Evolutionary conservation across 2,329 filamentous ascomycete species (phyloP), one percentile per base, ranked within the genome.

Genomic region (Onygena corvina): DNA sequence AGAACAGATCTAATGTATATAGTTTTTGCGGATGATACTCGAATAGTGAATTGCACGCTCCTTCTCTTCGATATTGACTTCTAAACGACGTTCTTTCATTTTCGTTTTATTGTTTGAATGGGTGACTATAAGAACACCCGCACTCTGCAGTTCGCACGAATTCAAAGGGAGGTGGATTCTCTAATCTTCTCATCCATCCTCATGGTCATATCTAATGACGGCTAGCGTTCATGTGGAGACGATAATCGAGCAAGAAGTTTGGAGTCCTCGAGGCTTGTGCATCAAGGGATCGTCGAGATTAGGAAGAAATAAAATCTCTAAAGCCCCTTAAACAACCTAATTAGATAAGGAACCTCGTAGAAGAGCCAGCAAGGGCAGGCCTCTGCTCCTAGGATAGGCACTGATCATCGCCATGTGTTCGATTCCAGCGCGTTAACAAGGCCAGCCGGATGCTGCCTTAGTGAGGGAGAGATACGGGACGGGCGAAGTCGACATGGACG

Each of bases 371-470:
- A 11, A 29, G 11, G 27, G 4, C 11, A 29, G 4, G 5, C 27
- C 7, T 25, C 18, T 3, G 9, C 20, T 23, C 7, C 36, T 40
- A 9, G 16, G 36, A 40, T 25, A 25, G 36, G 36, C 16, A 40
- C 36, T 40, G 36, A 40, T 40, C 36, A 23, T 40, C 36, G 36
- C 36, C 36, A 40, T 40, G 36, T 40, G 36, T 40, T 21, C 20
- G 18, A 12, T 40, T 40, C 36, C 20, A 12, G 36, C 5, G 36
- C 36, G 36, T 25, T 25, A 40, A 40, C 36, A 40, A 40, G 36
- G 36, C 36, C 27, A 29, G 4, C 4, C 30, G 30, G 36, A n/a
- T 40, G 11, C 25, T 12, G 11, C n/a, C 11, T 21, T 14, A n/a
- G n/a, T n/a, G n/a, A n/a, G n/a, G n/a, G n/a, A n/a, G n/a, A n/a